phyloP scores from a whole-genome alignment of 495 filamentous ascomycete genomes.

The Patellaria atrata region DNA sequence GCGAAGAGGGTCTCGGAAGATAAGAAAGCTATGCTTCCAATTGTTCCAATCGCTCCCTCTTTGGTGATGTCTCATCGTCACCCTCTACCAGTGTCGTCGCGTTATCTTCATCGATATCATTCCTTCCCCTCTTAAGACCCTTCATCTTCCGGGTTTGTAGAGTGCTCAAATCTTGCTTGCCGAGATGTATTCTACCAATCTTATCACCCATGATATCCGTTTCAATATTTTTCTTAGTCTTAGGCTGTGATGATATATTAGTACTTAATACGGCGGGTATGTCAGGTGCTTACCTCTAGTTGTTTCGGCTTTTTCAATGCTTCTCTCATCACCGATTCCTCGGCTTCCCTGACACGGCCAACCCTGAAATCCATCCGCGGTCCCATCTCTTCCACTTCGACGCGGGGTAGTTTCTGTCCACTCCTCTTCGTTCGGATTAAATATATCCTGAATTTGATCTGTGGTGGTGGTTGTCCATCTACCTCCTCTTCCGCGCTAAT shows the following conservation, averaged over 20 bases:
- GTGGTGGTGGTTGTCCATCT: slow-evolving; percentile 45
- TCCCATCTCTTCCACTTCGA: slow-evolving; percentile 91
- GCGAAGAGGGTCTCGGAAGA: too few species aligned
- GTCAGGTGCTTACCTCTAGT: slow-evolving; percentile 42
- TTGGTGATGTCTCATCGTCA: slow-evolving; percentile 10
- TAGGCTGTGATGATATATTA: slow-evolving; percentile 23
- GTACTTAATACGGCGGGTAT: too few species aligned
- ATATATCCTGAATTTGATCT: slow-evolving; percentile 72
- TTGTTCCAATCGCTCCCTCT: too few species aligned
- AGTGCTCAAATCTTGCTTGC: slow-evolving; percentile 72
- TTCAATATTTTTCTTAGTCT: slow-evolving; percentile 86
- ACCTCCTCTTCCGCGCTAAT: slow-evolving; percentile 59
- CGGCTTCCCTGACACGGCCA: slow-evolving; percentile 63
- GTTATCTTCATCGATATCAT: slow-evolving; percentile 31
- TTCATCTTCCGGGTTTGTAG: slow-evolving; percentile 99
- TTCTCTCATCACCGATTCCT: slow-evolving; percentile 69
- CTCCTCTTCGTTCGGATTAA: slow-evolving; percentile 70
- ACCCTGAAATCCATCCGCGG: slow-evolving; percentile 88
- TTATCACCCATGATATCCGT: slow-evolving; percentile 92
- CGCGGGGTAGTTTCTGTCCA: slow-evolving; percentile 71
- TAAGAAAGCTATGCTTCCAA: too few species aligned
- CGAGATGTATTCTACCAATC: slow-evolving; percentile 81
- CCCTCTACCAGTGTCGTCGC: too few species aligned
- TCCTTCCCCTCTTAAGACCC: slow-evolving; percentile 71
- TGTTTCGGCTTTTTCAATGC: slow-evolving; percentile 72